These are phyloP conservation scores for Astragalus glycyphyllos DNA, from an alignment of 306 rosid genomes.

Conservation along the genomic window DNA sequence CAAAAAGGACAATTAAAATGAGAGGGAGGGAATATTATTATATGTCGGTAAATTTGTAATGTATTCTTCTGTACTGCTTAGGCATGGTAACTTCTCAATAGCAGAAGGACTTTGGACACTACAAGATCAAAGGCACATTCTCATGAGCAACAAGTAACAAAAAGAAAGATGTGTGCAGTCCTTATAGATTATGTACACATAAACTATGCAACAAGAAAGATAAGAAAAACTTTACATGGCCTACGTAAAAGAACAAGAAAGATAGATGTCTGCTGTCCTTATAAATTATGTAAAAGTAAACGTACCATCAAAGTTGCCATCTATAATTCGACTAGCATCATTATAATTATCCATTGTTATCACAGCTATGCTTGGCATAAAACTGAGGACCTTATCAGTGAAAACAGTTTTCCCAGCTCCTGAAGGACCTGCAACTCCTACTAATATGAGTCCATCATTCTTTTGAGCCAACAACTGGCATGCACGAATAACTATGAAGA, in stretches of 20 bases:
- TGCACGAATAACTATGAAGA: constrained; percentile 93
- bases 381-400: constrained; percentile 85
- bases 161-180: background rate
- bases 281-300: background rate
- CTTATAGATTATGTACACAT: constrained; percentile 20
- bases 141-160: background rate
- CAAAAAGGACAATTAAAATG: too few relatives aligned
- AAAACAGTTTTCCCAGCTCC: constrained; percentile 99
- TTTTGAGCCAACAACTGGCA: constrained; percentile 93
- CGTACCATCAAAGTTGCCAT: constrained; percentile 95
- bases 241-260: background rate
- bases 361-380: constrained; percentile 95
- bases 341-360: constrained; percentile 96
- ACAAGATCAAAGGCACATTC: background rate
- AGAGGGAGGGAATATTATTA: too few relatives aligned
- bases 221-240: background rate
- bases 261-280: background rate
- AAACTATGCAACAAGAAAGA: background rate
- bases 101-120: constrained; percentile 6
- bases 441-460: constrained; percentile 82
- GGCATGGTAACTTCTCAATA: background rate
- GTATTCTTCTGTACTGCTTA: background rate
- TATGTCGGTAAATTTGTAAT: too few relatives aligned
- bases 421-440: constrained; percentile 99
- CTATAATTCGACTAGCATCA: constrained; percentile 90